Conservation (phyloP, 177 flowering plant genomes). For the Tripterygium wilfordii region DNA sequence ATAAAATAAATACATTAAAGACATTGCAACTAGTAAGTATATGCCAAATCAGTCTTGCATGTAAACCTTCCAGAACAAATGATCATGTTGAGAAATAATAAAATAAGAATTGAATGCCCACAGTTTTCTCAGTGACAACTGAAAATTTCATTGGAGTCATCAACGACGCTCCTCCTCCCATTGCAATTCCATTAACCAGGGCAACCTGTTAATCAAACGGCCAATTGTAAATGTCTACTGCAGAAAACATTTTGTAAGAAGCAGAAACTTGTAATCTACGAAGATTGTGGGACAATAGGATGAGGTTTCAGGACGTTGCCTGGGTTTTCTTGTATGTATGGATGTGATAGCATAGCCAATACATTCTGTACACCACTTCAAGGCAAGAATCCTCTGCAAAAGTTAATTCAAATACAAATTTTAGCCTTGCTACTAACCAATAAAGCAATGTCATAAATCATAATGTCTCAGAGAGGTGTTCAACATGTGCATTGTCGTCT, state of each 20-base stretch:
- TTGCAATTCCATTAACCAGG: conserved; percentile 77
- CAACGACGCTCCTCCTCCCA: conserved; percentile 98
- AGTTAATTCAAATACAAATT: not conserved
- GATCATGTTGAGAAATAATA: no score
- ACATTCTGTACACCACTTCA: conserved; percentile 93
- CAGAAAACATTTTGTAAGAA: no score
- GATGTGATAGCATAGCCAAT: conserved; percentile 90
- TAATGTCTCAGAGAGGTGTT: no score
- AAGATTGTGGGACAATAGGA: no score
- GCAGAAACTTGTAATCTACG: no score
- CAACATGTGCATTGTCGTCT: no score
- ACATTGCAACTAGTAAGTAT: no score
- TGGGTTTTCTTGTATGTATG: conserved; percentile 84
- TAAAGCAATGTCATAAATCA: no score
- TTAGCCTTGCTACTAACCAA: no score
- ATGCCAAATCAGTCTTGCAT: not conserved
- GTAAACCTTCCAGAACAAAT: not conserved
- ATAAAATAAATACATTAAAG: not conserved
- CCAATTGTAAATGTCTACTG: no score
- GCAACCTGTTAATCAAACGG: conserved; percentile 51
- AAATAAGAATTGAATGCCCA: conserved; percentile 27
- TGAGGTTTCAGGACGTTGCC: conserved; percentile 39
- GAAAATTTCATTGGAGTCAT: conserved; percentile 91
- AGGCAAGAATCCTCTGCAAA: conserved; percentile 90
- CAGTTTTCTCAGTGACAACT: conserved; percentile 92